Evolutionary conservation across 441 rosid species (phyloP), one percentile per base, ranked within the genome.

Genomic region (Erysimum pusillum): DNA sequence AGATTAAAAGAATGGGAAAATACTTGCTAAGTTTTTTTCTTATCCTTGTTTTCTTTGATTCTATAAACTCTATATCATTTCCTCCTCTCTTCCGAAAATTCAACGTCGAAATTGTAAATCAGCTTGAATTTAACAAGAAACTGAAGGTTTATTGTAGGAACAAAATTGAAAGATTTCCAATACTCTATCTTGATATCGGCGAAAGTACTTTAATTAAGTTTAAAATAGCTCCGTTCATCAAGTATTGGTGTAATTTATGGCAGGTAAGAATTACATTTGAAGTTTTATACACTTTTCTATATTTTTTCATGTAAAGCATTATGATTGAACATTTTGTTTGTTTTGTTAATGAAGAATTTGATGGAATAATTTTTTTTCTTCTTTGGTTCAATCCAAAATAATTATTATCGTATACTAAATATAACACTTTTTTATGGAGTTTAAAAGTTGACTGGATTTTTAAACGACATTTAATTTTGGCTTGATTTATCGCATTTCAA

Each of bases 241-340:
- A 3, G 14, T 73, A 73, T 34, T 73, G 71, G 71, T 73, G 71
- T 34, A 73, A 73, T 36, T 44, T 73, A 34, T 73, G 77, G 77
- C 64, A 73, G 77, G 77, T 73, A 14, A 13, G 9, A 20, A 3
- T 28, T 54, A 22, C 7, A 10, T 44, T 44, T 60, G 10, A 34
- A 9, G 12, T 2, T 32, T 36, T 10, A 28, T 39, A 63, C 9
- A 14, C 42, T 54, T 31, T 18, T 42, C 15, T 36, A 17, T 10
- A 52, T 62, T 9, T 34, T 2, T 20, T 53, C 9, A 13, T 6
- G 46, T 42, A 42, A 14, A 13, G 8, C 7, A 45, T 45, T 45
- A 45, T 1, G 4, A 9, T n/a, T n/a, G 9, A 45, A 7, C 9
- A 45, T 45, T n/a, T n/a, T 28, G 12, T 38, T 0, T n/a, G n/a